Evolutionary conservation across 1,284 basidiomycete species (phyloP).

Genomic region (Ustilago trichophora): DNA sequence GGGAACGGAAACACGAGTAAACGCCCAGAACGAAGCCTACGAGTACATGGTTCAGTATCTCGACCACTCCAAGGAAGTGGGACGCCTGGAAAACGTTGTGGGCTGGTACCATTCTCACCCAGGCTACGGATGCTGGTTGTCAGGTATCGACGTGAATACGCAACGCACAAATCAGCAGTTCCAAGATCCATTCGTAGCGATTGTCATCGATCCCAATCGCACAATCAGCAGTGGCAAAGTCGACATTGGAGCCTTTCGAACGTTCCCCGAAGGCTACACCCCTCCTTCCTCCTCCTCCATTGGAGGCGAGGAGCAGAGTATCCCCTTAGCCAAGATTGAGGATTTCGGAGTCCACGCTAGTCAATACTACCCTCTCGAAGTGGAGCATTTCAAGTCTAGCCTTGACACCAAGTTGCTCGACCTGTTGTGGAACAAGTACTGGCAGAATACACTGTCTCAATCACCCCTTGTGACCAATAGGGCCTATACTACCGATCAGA

Average conservation of each 20-base stretch:
- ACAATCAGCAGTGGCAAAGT: conserved; percentile 97
- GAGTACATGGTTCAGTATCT: conserved; percentile 98
- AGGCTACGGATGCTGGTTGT: conserved; percentile 98
- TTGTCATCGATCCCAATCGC: conserved; percentile 97
- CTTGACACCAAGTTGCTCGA: conserved; percentile 86
- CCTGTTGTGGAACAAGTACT: conserved; percentile 98
- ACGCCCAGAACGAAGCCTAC: conserved; percentile 92
- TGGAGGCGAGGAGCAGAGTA: conserved; percentile 80
- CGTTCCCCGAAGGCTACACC: conserved; percentile 79
- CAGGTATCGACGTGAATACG: conserved; percentile 95
- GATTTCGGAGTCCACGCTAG: conserved; percentile 88
- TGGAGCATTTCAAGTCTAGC: conserved; percentile 91
- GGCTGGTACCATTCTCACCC: conserved; percentile 99
- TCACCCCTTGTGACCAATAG: conserved; percentile 90
- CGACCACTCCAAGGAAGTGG: conserved; percentile 81
- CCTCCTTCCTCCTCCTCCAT: conserved; percentile 72
- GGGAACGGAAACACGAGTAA: conserved; percentile 97
- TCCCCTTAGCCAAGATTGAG: conserved; percentile 74
- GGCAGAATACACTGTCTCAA: conserved; percentile 93
- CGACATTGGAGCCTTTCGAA: conserved; percentile 97
- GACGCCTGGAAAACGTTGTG: conserved; percentile 84
- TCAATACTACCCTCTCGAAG: conserved; percentile 90
- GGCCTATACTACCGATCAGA: conserved; percentile 86
- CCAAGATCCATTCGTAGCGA: conserved; percentile 95
- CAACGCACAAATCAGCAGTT: conserved; percentile 93